Base-by-base conservation (phyloP, 768 basidiomycete genomes). In the Sutorius australiensis region DNA sequence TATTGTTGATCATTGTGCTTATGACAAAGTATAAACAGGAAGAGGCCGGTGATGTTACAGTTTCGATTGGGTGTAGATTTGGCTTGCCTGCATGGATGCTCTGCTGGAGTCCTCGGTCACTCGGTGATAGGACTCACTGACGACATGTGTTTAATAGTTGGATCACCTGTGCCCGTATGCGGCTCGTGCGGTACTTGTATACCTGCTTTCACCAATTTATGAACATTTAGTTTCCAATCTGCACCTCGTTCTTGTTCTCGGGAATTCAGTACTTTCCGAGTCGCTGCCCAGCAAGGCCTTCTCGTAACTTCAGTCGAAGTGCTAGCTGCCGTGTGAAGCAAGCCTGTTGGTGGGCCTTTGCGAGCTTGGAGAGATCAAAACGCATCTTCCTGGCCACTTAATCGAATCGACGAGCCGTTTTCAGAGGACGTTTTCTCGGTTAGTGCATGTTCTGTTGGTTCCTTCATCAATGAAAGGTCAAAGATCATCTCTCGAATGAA, bases 221-320 rank as follows among this genome's bases (percentile, higher is more conserved):
- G n/a, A n/a, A n/a, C n/a, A n/a, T n/a, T n/a, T n/a, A n/a, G n/a
- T n/a, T n/a, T n/a, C 91, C 91, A 0, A 95, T 77, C 70, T 97
- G 94, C 13, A 98, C 93, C 41, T 86, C 88, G 5, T 94, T 78
- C 32, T 77, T 74, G 13, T 74, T 79, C 59, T 80, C 82, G 1
- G 81, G 82, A 0, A 95, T 86, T 36, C 77, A 77, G 61, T 95
- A 84, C 67, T 85, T 94, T 8, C 95, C 95, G 0, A 97, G 63
- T 61, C 78, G 82, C 67, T 82, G 78, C 0, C 94, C 94, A 0
- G 76, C 82, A 11, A 93, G 67, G 8, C 93, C 91, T 36, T 70
- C 73, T 62, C 76, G 80, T 44, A 86, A 68, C 56, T 77, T 83
- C 54, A 83, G 76, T 48, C 72, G 64, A 57, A 73, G 58, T 1